Evolutionary conservation across 352 stramenopile species (phyloP).

Genomic region (Pythium dissotocum): DNA sequence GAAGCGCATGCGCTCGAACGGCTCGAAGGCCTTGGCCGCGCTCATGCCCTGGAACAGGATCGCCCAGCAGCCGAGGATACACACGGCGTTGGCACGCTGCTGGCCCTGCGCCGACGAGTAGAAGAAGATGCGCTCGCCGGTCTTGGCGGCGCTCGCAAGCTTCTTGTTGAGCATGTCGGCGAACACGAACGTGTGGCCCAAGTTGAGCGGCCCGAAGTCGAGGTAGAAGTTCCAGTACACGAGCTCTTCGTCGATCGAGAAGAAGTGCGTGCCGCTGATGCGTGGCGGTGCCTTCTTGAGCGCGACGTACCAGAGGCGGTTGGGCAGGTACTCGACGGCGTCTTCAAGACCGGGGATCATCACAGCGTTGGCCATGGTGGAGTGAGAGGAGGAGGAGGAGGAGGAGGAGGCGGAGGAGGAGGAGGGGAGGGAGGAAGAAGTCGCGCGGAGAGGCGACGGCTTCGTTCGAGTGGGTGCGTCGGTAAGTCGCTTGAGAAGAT

Average conservation of each 20-base stretch:
- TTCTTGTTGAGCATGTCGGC: constrained; percentile 33
- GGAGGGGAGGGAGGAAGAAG: neutral
- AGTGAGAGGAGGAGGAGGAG: neutral
- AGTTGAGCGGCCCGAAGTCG: constrained; percentile 96
- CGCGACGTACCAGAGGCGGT: constrained; percentile 59
- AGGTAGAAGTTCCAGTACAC: constrained; percentile 97
- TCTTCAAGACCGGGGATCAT: constrained; percentile 52
- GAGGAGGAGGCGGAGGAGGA: neutral
- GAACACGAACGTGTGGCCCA: constrained; percentile 79
- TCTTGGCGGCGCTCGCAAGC: constrained; percentile 37
- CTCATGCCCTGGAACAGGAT: constrained; percentile 85
- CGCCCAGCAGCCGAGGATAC: constrained; percentile 88
- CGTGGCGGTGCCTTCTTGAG: constrained; percentile 62
- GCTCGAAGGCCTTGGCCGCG: constrained; percentile 70
- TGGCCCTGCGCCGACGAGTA: constrained; percentile 79
- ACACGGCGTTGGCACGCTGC: constrained; percentile 88
- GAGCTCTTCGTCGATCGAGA: constrained; percentile 85
- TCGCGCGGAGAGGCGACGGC: constrained; percentile 2
- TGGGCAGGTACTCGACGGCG: constrained; percentile 59
- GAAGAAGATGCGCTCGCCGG: constrained; percentile 70
- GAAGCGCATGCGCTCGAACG: constrained; percentile 53
- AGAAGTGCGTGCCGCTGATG: constrained; percentile 61
- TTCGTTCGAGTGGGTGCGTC: constrained; percentile 5
- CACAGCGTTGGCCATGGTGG: constrained; percentile 27
- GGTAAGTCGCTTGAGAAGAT: neutral